These are phyloP conservation scores for Fusarium multiceps DNA, from an alignment of 2,329 filamentous ascomycete species.

Conservation along the genomic window DNA sequence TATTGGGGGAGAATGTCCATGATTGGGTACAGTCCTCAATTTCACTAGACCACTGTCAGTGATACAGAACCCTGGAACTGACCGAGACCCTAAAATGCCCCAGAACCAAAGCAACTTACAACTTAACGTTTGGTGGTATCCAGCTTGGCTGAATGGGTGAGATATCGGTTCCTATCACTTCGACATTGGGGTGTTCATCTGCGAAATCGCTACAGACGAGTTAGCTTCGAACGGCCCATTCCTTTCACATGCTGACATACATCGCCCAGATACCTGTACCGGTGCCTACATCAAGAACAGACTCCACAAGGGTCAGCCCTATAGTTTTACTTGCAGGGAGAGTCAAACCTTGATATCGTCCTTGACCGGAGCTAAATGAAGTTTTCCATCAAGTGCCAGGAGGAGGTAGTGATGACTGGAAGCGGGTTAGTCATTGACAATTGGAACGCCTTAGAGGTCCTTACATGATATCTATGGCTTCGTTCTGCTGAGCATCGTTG, in stretches of 20 bases:
- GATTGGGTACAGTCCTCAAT: conserved; percentile 8
- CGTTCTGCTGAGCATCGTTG: conserved; percentile 33
- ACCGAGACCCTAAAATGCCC: no score
- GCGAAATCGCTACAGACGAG: conserved; percentile 16
- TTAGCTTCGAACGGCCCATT: background rate
- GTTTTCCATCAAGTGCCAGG: conserved; percentile 13
- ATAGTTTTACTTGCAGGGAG: rapidly evolving
- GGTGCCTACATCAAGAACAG: conserved; percentile 30
- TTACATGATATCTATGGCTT: conserved; percentile 35
- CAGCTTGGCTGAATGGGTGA: conserved; percentile 24
- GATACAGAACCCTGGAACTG: no score
- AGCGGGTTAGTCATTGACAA: background rate
- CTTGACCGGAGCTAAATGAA: conserved; percentile 19
- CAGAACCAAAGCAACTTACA: background rate
- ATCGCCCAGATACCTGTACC: conserved; percentile 38
- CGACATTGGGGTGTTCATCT: conserved; percentile 15
- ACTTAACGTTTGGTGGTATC: conserved; percentile 18
- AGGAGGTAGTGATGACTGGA: conserved; percentile 26
- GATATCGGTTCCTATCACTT: conserved; percentile 25
- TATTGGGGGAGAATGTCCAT: background rate
- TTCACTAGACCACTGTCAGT: background rate
- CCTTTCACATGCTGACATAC: background rate
- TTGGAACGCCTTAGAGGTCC: rapidly evolving
- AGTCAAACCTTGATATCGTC: conserved; percentile 14
- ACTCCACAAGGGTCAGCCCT: background rate